Evolutionary conservation across 108 stramenopile genomes (phyloP), one percentile per base, ranked within the genome.

Genomic region (Nitzschia sp.): DNA sequence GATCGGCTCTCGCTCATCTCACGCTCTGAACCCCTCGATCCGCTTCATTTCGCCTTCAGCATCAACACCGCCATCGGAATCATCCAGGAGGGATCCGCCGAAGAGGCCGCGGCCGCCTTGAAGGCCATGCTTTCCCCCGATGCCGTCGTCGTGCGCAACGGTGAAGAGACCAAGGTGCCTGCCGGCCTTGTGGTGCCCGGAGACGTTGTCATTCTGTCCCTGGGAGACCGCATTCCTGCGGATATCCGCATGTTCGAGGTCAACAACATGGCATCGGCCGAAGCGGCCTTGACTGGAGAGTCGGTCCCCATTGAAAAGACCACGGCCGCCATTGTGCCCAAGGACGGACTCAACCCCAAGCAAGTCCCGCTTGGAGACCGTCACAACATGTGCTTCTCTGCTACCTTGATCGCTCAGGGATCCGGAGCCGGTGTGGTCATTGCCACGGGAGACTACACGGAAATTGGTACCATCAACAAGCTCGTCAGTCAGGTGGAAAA

Each of bases 381-480:
- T 47, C 75, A 89, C 63, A 90, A 83, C 72, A 95, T 96, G 95
- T 75, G 70, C 60, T 97, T 96, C 83, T 70, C 80, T 56, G 91
- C 95, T 22, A 98, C 97, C 3, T 85, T 95, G 50, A 85, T 99
- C 33, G 81, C 96, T 16, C 85, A 86, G 68, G 98, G 98, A 65
- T 61, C 69, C 25, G 96, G 91, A 26, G 63, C 80, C 30, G 97
- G 94, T 67, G 62, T 99, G 58, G 97, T 90, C 26, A 71, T 88
- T 32, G 66, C 84, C 6, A 95, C 89, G 35, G 89, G 89, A 63
- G 90, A 91, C 78, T 57, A 84, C 56, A 97, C 98, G 4, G 95
- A 98, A 77, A 98, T 98, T 46, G 98, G 98, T 19, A 94, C 93
- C 61, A 98, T 97, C 77, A 89, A 93, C 69, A 69, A 79, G 28